Evolutionary conservation across 2,329 filamentous ascomycete species (phyloP).

Genomic region (Penicillium sp.): DNA sequence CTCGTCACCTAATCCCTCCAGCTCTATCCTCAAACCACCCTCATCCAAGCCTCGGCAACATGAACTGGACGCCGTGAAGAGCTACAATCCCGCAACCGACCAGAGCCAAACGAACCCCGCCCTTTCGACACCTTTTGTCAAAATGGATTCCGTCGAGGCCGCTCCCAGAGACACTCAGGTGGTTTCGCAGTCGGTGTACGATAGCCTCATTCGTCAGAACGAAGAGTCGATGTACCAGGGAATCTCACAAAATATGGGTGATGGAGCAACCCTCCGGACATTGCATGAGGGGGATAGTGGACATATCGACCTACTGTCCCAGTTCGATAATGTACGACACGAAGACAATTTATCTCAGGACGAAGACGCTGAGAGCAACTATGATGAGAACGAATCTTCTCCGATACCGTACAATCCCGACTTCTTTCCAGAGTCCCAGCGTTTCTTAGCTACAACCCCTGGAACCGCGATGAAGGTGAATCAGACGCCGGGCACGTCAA

Average conservation of each 20-base stretch:
- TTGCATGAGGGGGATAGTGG: conserved; percentile 48
- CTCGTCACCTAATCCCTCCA: conserved; percentile 17
- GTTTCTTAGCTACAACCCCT: conserved; percentile 49
- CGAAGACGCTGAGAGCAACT: conserved; percentile 43
- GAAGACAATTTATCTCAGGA: conserved; percentile 53
- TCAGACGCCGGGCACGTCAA: conserved; percentile 32
- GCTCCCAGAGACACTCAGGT: conserved; percentile 49
- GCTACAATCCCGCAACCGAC: conserved; percentile 16
- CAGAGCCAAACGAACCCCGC: conserved; percentile 24
- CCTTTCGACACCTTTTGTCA: conserved; percentile 28
- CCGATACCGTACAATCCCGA: conserved; percentile 44
- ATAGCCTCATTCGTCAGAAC: conserved; percentile 45
- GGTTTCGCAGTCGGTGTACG: conserved; percentile 50
- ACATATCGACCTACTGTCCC: conserved; percentile 48
- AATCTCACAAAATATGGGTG: conserved; percentile 30
- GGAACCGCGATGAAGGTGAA: conserved; percentile 43
- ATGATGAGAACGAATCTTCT: conserved; percentile 41
- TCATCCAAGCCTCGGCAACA: conserved; percentile 20
- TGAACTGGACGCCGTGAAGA: conserved; percentile 24
- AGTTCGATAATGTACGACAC: conserved; percentile 37
- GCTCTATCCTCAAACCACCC: conserved; percentile 13
- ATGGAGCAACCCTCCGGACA: conserved; percentile 43
- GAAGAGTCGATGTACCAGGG: conserved; percentile 34
- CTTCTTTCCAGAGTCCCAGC: conserved; percentile 52
- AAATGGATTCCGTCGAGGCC: conserved; percentile 42